Evolutionary conservation across 176 grass and related monocot species (phyloP).

Genomic region (Phragmites australis): DNA sequence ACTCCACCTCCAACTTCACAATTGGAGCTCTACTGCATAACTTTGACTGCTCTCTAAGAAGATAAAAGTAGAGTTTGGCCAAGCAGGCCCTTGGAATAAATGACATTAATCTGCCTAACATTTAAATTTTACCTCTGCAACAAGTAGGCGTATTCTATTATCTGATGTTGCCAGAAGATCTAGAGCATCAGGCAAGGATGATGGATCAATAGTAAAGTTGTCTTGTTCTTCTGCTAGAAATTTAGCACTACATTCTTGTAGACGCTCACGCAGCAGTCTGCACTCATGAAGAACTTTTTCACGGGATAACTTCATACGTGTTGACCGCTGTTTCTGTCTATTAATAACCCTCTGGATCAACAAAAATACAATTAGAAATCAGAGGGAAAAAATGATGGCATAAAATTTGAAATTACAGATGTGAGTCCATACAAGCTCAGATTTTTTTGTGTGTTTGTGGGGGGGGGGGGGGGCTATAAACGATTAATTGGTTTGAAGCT

Average conservation of each 20-base stretch:
- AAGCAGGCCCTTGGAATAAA: background rate
- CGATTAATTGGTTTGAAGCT: slow-evolving; percentile 1
- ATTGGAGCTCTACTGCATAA: background rate
- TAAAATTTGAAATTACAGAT: background rate
- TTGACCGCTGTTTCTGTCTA: slow-evolving; percentile 53
- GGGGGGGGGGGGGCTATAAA: too few relatives aligned
- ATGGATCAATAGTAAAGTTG: slow-evolving; percentile 57
- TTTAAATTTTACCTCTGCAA: slow-evolving; percentile 76
- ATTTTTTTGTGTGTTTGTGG: too few relatives aligned
- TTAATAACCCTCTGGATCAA: slow-evolving; percentile 62
- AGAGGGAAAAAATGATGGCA: background rate
- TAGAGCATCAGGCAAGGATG: slow-evolving; percentile 70
- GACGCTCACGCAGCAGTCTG: slow-evolving; percentile 62
- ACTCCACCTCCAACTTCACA: background rate
- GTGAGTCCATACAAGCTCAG: background rate
- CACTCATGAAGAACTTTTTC: slow-evolving; percentile 84
- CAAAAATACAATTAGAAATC: slow-evolving; percentile 23
- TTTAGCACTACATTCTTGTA: slow-evolving; percentile 83
- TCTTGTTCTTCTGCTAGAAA: slow-evolving; percentile 71
- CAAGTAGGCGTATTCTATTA: slow-evolving; percentile 70
- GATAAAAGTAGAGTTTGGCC: background rate
- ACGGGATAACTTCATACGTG: slow-evolving; percentile 47
- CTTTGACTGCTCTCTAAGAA: background rate
- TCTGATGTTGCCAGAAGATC: slow-evolving; percentile 81
- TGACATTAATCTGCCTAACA: background rate